Conservation (phyloP, 1,284 basidiomycete species). For the Boletus hoseneyae region DNA sequence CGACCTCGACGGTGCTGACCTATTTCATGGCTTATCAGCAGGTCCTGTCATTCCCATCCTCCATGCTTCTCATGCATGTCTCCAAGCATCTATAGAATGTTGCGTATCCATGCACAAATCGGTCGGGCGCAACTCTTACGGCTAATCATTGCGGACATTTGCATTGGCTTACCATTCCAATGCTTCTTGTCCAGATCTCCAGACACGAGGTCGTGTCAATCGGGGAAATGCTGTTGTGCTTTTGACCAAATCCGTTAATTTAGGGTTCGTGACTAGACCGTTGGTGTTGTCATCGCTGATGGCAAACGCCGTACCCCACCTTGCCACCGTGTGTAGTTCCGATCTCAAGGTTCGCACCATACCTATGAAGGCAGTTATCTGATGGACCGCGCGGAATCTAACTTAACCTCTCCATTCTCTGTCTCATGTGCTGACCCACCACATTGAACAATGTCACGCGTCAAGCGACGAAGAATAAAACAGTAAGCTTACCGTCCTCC, state of each 20-base stretch:
- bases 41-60: conserved; percentile 5
- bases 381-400: conserved; percentile 22
- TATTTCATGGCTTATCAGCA: conserved; percentile 6
- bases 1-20: conserved; percentile 25
- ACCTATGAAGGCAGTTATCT: conserved; percentile 18
- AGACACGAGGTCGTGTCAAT: conserved; percentile 26
- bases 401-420: conserved; percentile 13
- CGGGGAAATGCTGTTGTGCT: conserved; percentile 21
- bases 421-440: conserved; percentile 4
- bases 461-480: conserved; percentile 9
- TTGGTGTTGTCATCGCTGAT: conserved; percentile 21
- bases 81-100: neutral
- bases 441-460: conserved; percentile 3
- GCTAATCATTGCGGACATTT: conserved; percentile 20
- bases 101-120: conserved; percentile 20
- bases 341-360: conserved; percentile 15
- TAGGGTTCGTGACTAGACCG: conserved; percentile 27
- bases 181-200: conserved; percentile 24
- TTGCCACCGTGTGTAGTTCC: conserved; percentile 12
- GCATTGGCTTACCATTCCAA: conserved; percentile 5
- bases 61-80: conserved; percentile 11
- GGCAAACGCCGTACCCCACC: conserved; percentile 24
- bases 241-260: conserved; percentile 33
- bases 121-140: conserved; percentile 13
- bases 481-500: conserved; percentile 18